Evolutionary conservation across 106 monocot species (phyloP).

Genomic region (Iris macrosiphon): DNA sequence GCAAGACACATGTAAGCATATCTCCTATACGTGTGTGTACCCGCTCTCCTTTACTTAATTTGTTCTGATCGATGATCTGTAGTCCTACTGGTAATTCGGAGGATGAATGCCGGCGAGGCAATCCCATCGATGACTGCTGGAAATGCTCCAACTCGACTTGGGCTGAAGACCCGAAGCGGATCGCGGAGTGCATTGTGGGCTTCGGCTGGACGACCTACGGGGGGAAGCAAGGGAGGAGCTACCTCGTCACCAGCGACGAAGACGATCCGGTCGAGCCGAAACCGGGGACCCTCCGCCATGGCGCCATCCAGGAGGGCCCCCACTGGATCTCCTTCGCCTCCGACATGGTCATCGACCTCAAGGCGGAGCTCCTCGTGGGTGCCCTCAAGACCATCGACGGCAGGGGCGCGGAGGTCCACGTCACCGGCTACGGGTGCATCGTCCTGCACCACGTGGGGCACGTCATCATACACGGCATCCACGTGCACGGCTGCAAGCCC

Average conservation of each 20-base stretch:
- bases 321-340: constrained; percentile 19
- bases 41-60: too few species aligned
- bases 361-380: constrained; percentile 31
- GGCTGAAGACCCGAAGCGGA: neutral
- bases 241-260: constrained; percentile 17
- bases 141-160: neutral
- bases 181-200: constrained; percentile 22
- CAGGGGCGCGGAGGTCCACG: constrained; percentile 21
- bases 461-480: constrained; percentile 11
- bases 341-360: constrained; percentile 35
- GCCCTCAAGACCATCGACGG: constrained; percentile 20
- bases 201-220: constrained; percentile 30
- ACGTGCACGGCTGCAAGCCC: constrained; percentile 3
- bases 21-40: too few species aligned
- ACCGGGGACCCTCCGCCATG: constrained; percentile 38
- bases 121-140: constrained; percentile 8
- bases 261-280: constrained; percentile 27
- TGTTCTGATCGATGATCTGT: too few species aligned
- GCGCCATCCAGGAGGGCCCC: constrained; percentile 27
- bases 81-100: too few species aligned
- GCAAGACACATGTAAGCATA: too few species aligned
- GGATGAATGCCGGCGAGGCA: neutral
- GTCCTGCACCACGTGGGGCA: constrained; percentile 21
- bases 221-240: constrained; percentile 20
- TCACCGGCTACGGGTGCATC: constrained; percentile 31